Evolutionary conservation across 495 filamentous ascomycete species (phyloP).

Genomic region (Hamigera avellanea): DNA sequence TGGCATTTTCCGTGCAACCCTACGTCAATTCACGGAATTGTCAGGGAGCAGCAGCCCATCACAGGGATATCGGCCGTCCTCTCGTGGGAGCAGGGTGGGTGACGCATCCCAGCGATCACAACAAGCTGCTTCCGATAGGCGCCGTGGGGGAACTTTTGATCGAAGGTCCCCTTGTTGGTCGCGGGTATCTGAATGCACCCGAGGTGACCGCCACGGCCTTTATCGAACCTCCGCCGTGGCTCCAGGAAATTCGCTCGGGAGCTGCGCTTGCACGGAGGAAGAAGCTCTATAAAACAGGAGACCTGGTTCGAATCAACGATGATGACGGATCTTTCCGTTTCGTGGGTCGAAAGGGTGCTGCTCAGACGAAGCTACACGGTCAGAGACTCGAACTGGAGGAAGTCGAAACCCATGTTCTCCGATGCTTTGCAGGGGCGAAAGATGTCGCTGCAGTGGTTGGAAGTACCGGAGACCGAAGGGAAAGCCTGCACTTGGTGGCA

Average conservation of each 20-base stretch:
- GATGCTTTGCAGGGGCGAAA: background rate
- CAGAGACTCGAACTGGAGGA: conserved; percentile 41
- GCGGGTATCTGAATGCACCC: conserved; percentile 29
- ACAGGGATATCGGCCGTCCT: conserved; percentile 4
- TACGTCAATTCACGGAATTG: too few species aligned
- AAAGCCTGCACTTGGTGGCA: too few species aligned
- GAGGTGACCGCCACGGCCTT: conserved; percentile 29
- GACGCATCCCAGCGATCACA: conserved; percentile 31
- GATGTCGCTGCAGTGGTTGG: background rate
- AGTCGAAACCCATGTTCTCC: conserved; percentile 35
- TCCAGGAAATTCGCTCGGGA: conserved; percentile 11
- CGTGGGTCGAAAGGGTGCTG: conserved; percentile 37
- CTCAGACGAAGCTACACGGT: conserved; percentile 40
- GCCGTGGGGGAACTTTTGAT: conserved; percentile 38
- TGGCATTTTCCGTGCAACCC: background rate
- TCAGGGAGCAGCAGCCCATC: background rate
- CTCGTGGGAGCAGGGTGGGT: conserved; percentile 33
- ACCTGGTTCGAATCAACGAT: conserved; percentile 35
- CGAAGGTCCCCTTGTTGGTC: conserved; percentile 34
- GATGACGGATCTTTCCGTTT: conserved; percentile 30
- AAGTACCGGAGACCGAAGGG: background rate
- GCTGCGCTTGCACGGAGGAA: too few species aligned
- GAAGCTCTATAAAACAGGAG: conserved; percentile 41
- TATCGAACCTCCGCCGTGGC: conserved; percentile 32
- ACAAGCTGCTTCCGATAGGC: conserved; percentile 34